A percentile compares a stretch with the other conserved stretches of the same genome.
Evolutionary conservation across 495 filamentous ascomycete species (phyloP).

Genomic region (Thozetella sp.): DNA sequence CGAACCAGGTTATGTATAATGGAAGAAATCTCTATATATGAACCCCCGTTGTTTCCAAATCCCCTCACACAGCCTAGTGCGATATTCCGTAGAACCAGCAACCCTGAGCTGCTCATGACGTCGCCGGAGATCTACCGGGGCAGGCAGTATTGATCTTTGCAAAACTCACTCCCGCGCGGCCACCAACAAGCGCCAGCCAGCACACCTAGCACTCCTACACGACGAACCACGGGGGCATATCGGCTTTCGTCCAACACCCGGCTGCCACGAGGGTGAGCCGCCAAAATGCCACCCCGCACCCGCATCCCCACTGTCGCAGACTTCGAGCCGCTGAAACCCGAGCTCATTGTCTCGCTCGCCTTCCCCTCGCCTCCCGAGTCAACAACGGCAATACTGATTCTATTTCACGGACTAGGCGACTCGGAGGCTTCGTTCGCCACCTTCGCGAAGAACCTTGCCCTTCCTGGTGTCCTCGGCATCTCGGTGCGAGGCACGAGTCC

Average conservation of each 20-base stretch:
- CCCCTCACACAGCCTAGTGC: not conserved
- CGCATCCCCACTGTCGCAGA: conserved; percentile 8
- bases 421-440: conserved; percentile 65
- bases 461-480: conserved; percentile 80
- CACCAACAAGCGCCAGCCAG: too few species aligned
- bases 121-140: not conserved
- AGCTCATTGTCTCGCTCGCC: conserved; percentile 25
- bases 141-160: too few species aligned
- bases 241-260: not conserved
- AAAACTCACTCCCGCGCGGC: too few species aligned
- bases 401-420: conserved; percentile 92
- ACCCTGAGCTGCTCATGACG: too few species aligned
- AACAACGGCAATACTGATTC: conserved; percentile 75
- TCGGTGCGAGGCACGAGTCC: conserved; percentile 73
- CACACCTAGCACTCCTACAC: too few species aligned
- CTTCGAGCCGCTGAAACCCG: conserved; percentile 10
- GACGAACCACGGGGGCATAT: too few species aligned
- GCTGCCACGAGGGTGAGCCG: not conserved
- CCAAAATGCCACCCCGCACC: conserved; percentile 1
- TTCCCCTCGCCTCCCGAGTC: conserved; percentile 41
- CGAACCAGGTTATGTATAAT: too few species aligned
- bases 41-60: not conserved
- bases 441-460: conserved; percentile 72
- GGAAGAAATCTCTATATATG: too few species aligned
- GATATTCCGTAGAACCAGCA: too few species aligned